A percentile compares a stretch with the other conserved stretches of the same genome.
Conservation (phyloP, 2,329 filamentous ascomycete genomes). For the Cercospora nicotianae region DNA sequence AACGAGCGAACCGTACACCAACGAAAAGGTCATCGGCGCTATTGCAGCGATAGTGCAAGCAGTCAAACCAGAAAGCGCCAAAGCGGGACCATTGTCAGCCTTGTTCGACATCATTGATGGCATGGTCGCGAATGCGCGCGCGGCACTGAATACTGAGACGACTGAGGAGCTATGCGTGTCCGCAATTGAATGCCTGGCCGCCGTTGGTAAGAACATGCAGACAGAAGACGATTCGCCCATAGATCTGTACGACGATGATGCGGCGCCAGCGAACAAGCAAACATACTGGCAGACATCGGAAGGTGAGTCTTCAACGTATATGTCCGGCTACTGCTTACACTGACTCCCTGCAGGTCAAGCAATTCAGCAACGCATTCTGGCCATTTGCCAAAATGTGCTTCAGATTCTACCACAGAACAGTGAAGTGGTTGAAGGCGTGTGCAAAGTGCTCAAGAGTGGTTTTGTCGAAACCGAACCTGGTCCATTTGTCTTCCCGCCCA, state of each 20-base stretch:
- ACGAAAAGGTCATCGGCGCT: constrained; percentile 71
- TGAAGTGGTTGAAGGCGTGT: constrained; percentile 71
- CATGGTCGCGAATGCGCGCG: constrained; percentile 55
- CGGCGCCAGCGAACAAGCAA: constrained; percentile 30
- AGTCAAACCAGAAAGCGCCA: constrained; percentile 58
- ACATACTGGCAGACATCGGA: constrained; percentile 53
- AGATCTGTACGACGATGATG: constrained; percentile 61
- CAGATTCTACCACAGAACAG: constrained; percentile 59
- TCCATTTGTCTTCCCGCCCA: constrained; percentile 72
- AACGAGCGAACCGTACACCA: constrained; percentile 67
- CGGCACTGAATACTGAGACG: constrained; percentile 43
- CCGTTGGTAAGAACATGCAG: constrained; percentile 71
- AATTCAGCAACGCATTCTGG: constrained; percentile 54
- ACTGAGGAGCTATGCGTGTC: constrained; percentile 49
- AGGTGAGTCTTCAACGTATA: constrained; percentile 36
- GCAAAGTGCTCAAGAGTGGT: constrained; percentile 69
- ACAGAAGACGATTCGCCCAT: constrained; percentile 65
- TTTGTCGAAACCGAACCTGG: constrained; percentile 74
- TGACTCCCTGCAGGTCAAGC: constrained; percentile 31
- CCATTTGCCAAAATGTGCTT: constrained; percentile 52
- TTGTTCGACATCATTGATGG: constrained; percentile 62
- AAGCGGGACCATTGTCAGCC: constrained; percentile 56
- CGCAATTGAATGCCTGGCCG: constrained; percentile 67
- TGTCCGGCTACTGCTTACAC: neutral
- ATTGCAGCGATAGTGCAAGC: constrained; percentile 77